Percentiles rank a stretch among this genome's conserved stretches.
Conservation (phyloP, 129 eudicot species). For the Ambrosia artemisiifolia region DNA sequence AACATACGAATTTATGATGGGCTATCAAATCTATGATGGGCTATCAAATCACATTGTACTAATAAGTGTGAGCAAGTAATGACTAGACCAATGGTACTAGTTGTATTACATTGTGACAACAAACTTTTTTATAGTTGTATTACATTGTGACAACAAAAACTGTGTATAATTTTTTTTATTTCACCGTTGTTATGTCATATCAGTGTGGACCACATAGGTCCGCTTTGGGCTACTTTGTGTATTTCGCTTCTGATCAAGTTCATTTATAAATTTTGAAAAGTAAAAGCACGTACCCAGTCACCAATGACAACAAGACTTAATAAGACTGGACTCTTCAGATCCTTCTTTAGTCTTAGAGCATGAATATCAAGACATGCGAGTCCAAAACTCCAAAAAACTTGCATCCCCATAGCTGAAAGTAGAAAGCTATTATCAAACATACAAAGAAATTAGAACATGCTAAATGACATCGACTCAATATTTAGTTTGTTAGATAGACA, state of each 20-base stretch:
- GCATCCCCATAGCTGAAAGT: slow-evolving; percentile 84
- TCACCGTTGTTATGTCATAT: too few species aligned
- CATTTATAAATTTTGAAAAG: slow-evolving; percentile 5
- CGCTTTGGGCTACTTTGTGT: too few species aligned
- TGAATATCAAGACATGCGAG: slow-evolving; percentile 80
- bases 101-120: too few species aligned
- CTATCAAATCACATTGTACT: too few species aligned
- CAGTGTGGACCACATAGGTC: too few species aligned
- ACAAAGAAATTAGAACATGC: slow-evolving; percentile 20
- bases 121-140: too few species aligned
- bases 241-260: neutral
- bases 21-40: too few species aligned
- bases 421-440: slow-evolving; percentile 58
- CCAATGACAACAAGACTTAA: slow-evolving; percentile 68
- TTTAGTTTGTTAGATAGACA: neutral
- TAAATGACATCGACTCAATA: neutral
- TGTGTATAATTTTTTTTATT: too few species aligned
- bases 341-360: slow-evolving; percentile 57
- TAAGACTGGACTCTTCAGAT: slow-evolving; percentile 48
- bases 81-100: too few species aligned
- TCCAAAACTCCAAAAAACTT: slow-evolving; percentile 75
- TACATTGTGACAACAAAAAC: too few species aligned
- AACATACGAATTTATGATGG: too few species aligned
- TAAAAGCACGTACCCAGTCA: slow-evolving; percentile 61
- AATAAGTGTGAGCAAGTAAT: too few species aligned